Evolutionary conservation across 1,139 yeast species (phyloP), one percentile per base, ranked within the genome.

Genomic region (Yamadazyma friedrichii): DNA sequence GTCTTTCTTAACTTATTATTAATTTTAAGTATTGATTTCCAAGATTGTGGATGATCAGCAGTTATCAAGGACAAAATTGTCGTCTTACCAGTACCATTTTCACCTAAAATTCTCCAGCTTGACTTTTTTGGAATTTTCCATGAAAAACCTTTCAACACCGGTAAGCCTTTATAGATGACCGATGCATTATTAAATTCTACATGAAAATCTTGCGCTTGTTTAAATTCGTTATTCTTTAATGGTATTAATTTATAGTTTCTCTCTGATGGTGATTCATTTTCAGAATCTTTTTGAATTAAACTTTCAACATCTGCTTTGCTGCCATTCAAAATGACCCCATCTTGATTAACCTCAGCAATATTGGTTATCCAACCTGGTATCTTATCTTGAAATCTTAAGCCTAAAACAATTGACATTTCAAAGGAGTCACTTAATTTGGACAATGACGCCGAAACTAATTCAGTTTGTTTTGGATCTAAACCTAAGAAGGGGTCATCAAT

Each of bases 1-100:
- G 91, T 81, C 47, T 75, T 76, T 37, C 96, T 72, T n/a, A 80
- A 75, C 22, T 62, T 62, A 0, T 93, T 94, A 53, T 84, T 68
- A 42, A 89, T 74, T 15, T 72, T 61, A 33, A 93, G 73, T 22
- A 77, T 80, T 3, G 81, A 75, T 51, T 80, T 82, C 98, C 98
- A 93, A 1, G 96, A 83, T 60, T 93, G 96, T 0, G 98, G 98
- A 57, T 93, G 98, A 54, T 93, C 98, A 2, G 96, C 93, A 0
- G 96, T 88, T 29, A 93, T 71, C 33, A 93, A 62, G 1, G 97
- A 82, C 13, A 93, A 63, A 15, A 93, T 63, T 0, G 98, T 93
- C 3, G 96, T 86, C 57, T 93, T 93, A 1, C 98, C 98, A 0
- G 95, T 75, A 1, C 98, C 98, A 52, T 93, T 93, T 47, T 82